Evolutionary conservation across 2,329 filamentous ascomycete genomes (phyloP).

Genomic region (Apiospora saccharicola): DNA sequence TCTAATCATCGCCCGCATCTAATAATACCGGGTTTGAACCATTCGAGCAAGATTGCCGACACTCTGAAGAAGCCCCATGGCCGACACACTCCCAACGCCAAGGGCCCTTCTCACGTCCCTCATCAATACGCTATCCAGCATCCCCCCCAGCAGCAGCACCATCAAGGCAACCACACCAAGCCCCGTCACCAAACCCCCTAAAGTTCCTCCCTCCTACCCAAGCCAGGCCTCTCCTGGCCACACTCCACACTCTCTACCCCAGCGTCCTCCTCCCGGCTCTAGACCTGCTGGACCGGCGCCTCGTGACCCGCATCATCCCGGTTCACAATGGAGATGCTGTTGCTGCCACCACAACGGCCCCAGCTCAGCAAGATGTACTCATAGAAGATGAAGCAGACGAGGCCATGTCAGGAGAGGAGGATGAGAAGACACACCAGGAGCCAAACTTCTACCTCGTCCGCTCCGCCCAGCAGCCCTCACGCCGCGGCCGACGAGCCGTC

Average conservation of each 20-base stretch:
- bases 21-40: background rate
- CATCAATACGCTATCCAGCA: conserved; percentile 49
- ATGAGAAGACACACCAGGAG: conserved; percentile 22
- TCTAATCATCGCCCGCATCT: too few relatives aligned
- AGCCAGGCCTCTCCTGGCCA: conserved; percentile 70
- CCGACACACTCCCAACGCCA: conserved; percentile 46
- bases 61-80: conserved; percentile 26
- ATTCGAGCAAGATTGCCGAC: background rate
- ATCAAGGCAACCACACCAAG: conserved; percentile 22
- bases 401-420: background rate
- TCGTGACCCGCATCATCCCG: conserved; percentile 66
- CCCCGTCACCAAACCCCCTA: conserved; percentile 42
- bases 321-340: background rate
- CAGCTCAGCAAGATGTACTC: conserved; percentile 5
- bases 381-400: background rate
- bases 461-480: conserved; percentile 56
- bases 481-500: conserved; percentile 37
- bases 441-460: conserved; percentile 66
- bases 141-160: conserved; percentile 35
- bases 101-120: conserved; percentile 58
- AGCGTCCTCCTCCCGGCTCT: conserved; percentile 82
- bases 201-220: conserved; percentile 43
- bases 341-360: background rate
- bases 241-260: conserved; percentile 86
- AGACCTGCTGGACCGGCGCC: conserved; percentile 81